A percentile compares a stretch with the other conserved stretches of the same genome.
phyloP scores from a whole-genome alignment of 306 rosid species.

The Malus domestica region DNA sequence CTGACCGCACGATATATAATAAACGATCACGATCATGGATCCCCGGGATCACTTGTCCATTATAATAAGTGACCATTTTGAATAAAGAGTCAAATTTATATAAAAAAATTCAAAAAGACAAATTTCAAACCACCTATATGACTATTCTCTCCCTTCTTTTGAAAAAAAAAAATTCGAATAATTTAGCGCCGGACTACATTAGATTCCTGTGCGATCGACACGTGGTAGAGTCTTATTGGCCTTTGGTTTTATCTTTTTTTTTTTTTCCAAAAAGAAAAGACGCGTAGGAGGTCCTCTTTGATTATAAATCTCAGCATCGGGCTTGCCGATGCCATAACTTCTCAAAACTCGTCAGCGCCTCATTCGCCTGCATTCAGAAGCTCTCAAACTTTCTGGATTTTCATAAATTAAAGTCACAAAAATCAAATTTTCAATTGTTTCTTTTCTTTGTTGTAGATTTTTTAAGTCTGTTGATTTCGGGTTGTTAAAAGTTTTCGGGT shows the following conservation, averaged over 20 bases:
- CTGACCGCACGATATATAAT: accelerated
- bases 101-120: neutral
- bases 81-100: too few species aligned
- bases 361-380: neutral
- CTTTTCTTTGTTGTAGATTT: neutral
- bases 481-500: neutral
- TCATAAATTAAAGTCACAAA: neutral
- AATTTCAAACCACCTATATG: neutral
- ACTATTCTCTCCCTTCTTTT: neutral
- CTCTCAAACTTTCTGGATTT: neutral
- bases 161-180: neutral
- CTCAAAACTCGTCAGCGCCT: slow-evolving; percentile 3
- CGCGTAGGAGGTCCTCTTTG: slow-evolving; percentile 11
- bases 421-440: neutral
- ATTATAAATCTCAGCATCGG: slow-evolving; percentile 14
- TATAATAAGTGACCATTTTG: too few species aligned
- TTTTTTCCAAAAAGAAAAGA: slow-evolving; percentile 3
- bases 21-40: too few species aligned
- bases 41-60: accelerated
- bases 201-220: slow-evolving; percentile 5
- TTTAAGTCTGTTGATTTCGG: neutral
- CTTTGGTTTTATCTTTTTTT: neutral
- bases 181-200: slow-evolving; percentile 13
- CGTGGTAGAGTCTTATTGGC: slow-evolving; percentile 19
- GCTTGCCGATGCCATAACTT: neutral